phyloP scores from a whole-genome alignment of 2,329 filamentous ascomycete genomes.

The Colletotrichum godetiae region DNA sequence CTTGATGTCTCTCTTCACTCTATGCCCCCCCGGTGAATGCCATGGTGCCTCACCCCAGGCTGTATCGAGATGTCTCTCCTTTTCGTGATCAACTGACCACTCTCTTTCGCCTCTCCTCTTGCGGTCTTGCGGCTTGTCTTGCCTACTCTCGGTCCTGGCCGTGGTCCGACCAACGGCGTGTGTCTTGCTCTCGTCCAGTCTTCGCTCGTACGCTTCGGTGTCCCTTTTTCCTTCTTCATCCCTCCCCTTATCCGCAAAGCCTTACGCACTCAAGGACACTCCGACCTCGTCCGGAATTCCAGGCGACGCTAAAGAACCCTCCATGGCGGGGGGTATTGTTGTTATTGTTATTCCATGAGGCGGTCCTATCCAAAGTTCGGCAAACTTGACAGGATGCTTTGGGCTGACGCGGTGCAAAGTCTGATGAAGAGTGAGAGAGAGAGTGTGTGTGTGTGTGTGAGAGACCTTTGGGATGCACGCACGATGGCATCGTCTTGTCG shows the following conservation, averaged over 20 bases:
- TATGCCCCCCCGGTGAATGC: not conserved
- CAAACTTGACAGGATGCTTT: constrained; percentile 27
- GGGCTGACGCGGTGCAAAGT: constrained; percentile 1
- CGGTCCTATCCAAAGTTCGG: constrained; percentile 5
- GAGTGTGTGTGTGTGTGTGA: too few relatives aligned
- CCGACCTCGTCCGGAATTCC: constrained; percentile 19
- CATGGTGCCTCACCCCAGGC: not conserved
- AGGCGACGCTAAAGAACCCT: constrained; percentile 24
- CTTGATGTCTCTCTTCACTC: not conserved
- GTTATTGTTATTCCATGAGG: not conserved
- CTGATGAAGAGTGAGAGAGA: not conserved
- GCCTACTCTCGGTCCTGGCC: constrained; percentile 19
- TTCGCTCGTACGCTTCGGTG: constrained; percentile 15
- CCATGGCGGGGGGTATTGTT: not conserved
- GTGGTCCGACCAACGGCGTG: constrained; percentile 24
- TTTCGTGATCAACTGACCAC: constrained; percentile 24
- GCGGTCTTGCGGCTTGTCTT: constrained; percentile 3
- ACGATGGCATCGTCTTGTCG: not conserved
- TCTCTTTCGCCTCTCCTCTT: not conserved
- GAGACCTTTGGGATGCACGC: not conserved
- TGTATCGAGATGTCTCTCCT: constrained; percentile 30
- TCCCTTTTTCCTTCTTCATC: constrained; percentile 5
- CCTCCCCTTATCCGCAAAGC: not conserved
- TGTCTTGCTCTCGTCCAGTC: constrained; percentile 26
- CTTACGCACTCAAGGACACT: not conserved